Evolutionary conservation across 1,139 yeast genomes (phyloP).

Genomic region (Diutina sp.): DNA sequence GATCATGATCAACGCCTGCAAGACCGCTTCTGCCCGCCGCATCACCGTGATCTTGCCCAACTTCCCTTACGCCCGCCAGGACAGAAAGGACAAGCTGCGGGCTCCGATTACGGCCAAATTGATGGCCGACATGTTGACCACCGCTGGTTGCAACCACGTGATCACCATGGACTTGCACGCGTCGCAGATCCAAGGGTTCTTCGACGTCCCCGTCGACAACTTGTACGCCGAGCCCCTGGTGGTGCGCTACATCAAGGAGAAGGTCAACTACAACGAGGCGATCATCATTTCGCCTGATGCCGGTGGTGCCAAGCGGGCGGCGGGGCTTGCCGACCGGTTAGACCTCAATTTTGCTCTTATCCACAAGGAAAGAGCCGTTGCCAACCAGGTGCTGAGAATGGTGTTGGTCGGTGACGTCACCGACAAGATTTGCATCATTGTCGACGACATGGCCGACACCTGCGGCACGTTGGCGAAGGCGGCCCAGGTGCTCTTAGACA

Average conservation of each 20-base stretch:
- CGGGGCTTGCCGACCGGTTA: conserved; percentile 82
- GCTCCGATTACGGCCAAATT: conserved; percentile 77
- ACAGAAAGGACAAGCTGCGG: conserved; percentile 67
- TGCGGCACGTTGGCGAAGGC: conserved; percentile 88
- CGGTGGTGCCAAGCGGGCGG: conserved; percentile 94
- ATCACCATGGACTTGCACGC: conserved; percentile 98
- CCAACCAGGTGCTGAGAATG: conserved; percentile 68
- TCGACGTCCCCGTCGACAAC: conserved; percentile 71
- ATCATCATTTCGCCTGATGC: conserved; percentile 80
- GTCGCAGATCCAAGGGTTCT: conserved; percentile 76
- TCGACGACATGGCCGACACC: conserved; percentile 92
- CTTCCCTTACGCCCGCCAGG: conserved; percentile 93
- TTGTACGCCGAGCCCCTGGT: conserved; percentile 73
- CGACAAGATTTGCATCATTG: conserved; percentile 69
- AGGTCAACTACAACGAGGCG: conserved; percentile 42
- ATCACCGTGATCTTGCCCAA: conserved; percentile 92
- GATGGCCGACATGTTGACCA: conserved; percentile 74
- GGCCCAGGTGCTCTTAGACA: conserved; percentile 80
- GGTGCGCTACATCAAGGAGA: conserved; percentile 49
- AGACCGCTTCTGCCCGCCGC: conserved; percentile 85
- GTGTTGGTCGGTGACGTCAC: conserved; percentile 85
- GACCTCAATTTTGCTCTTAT: conserved; percentile 88
- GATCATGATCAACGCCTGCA: conserved; percentile 87
- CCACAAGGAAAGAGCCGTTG: conserved; percentile 88
- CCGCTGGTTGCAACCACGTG: conserved; percentile 94